phyloP scores from a whole-genome alignment of 2,329 filamentous ascomycete genomes.

The Fusarium humuli region DNA sequence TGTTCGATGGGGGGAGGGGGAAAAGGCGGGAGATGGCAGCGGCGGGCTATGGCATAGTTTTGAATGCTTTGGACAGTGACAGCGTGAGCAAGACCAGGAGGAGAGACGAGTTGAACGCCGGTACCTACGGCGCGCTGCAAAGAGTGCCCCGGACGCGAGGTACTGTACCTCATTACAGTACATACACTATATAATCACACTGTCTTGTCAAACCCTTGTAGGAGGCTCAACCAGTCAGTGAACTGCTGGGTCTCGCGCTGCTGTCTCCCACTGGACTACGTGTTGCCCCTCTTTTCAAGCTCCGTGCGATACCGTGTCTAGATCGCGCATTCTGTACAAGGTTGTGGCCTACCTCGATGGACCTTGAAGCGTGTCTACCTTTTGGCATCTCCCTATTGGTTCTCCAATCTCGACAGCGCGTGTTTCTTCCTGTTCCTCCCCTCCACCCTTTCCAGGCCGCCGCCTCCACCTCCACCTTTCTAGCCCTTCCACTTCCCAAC shows the following conservation, averaged over 20 bases:
- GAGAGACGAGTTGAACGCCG: constrained; percentile 34
- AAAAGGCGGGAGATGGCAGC: constrained; percentile 49
- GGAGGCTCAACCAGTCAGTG: constrained; percentile 25
- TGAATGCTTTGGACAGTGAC: constrained; percentile 46
- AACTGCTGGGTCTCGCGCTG: neutral
- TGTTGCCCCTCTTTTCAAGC: constrained; percentile 25
- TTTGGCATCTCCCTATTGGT: constrained; percentile 43
- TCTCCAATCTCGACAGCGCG: constrained; percentile 32
- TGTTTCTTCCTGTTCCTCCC: constrained; percentile 28
- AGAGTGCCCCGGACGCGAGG: constrained; percentile 8
- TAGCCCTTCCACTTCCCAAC: constrained; percentile 26
- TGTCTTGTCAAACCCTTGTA: constrained; percentile 30
- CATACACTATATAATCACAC: neutral
- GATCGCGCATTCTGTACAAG: constrained; percentile 30
- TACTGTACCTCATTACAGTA: constrained; percentile 30
- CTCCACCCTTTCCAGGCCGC: constrained; percentile 30
- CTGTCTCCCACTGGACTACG: constrained; percentile 20
- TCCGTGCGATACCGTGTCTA: constrained; percentile 33
- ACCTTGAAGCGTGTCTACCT: constrained; percentile 42
- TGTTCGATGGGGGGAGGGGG: constrained; percentile 62
- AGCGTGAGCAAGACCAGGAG: constrained; percentile 39
- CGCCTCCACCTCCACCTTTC: constrained; percentile 38
- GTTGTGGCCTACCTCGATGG: constrained; percentile 34
- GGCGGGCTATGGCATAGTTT: constrained; percentile 54
- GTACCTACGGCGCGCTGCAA: constrained; percentile 39